Conservation (phyloP, 257 asterid genomes). For the Mitragyna speciosa region DNA sequence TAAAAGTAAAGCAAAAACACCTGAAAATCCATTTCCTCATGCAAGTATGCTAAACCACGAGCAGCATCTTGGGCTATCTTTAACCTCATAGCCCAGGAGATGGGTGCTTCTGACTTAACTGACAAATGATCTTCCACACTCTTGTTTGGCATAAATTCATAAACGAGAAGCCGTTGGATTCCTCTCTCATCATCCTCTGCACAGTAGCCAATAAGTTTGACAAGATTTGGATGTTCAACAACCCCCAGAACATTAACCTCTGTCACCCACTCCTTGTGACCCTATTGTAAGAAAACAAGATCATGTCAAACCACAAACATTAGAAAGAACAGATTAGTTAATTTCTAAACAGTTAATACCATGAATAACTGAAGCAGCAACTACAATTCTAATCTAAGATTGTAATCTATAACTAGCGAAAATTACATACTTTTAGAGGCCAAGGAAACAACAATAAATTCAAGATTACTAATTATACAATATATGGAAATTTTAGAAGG, state of each 20-base stretch:
- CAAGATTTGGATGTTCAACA: no score
- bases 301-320: constrained; percentile 4
- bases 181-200: no score
- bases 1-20: constrained; percentile 27
- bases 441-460: background rate
- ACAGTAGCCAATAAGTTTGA: no score
- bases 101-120: constrained; percentile 50
- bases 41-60: constrained; percentile 79
- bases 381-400: background rate
- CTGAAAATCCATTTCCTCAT: constrained; percentile 98
- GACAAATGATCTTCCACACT: constrained; percentile 91
- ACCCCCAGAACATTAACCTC: no score
- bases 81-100: constrained; percentile 87
- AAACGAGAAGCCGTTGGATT: constrained; percentile 22
- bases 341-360: constrained; percentile 4
- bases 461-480: background rate
- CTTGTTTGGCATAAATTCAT: constrained; percentile 86
- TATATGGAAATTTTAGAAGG: background rate
- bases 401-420: background rate
- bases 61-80: constrained; percentile 92
- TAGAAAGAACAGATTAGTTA: background rate
- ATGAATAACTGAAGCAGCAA: background rate
- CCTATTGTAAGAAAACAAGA: constrained; percentile 11
- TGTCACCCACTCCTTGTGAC: no score
- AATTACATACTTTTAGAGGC: background rate